Percentiles rank a stretch among this genome's conserved stretches.
Conservation (phyloP, 2,329 filamentous ascomycete genomes). For the Aquanectria penicillioides region DNA sequence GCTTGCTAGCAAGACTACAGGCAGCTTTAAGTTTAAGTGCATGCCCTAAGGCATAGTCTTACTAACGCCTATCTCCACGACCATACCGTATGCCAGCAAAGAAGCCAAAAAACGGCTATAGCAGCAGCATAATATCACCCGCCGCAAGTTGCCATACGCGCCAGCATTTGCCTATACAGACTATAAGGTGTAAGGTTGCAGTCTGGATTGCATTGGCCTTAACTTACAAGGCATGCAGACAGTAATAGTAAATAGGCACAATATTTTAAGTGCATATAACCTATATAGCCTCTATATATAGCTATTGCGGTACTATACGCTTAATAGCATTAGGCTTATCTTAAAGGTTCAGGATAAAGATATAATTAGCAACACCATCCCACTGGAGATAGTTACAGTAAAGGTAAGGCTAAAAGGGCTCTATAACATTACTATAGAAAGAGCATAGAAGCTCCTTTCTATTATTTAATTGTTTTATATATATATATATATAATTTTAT, state of each 20-base stretch:
- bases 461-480: too few species aligned
- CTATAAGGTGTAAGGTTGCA: constrained; percentile 9
- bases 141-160: background rate
- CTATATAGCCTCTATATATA: constrained; percentile 1
- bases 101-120: constrained; percentile 1
- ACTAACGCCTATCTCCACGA: background rate
- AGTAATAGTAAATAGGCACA: background rate
- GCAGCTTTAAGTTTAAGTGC: background rate
- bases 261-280: background rate
- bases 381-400: background rate
- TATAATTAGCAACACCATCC: background rate
- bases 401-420: background rate
- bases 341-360: background rate
- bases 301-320: background rate
- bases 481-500: too few species aligned
- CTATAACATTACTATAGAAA: background rate
- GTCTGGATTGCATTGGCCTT: background rate
- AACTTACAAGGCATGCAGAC: background rate
- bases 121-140: background rate
- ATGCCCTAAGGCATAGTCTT: background rate
- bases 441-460: too few species aligned
- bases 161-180: constrained; percentile 3
- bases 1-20: background rate
- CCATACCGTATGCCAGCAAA: background rate
- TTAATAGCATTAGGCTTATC: constrained; percentile 1